These are phyloP conservation scores for Lavandula angustifolia DNA, from an alignment of 257 asterid species.

Conservation along the genomic window DNA sequence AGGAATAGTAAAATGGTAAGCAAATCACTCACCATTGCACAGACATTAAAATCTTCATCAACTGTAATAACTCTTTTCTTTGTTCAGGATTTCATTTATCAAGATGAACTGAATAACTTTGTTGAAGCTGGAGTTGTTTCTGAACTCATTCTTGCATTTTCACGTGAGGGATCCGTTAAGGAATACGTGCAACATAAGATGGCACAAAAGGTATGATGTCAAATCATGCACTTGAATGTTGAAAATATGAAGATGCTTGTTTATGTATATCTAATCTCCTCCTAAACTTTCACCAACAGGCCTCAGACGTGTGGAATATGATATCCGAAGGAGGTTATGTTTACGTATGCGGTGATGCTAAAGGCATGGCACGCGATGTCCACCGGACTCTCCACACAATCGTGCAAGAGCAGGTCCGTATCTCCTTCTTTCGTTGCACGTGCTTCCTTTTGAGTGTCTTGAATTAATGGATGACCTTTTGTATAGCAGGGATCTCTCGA, in stretches of 20 bases:
- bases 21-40: constrained; percentile 2
- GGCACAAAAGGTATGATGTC: constrained; percentile 63
- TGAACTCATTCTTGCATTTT: constrained; percentile 89
- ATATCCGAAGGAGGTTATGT: constrained; percentile 84
- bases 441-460: constrained; percentile 10
- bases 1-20: constrained; percentile 87
- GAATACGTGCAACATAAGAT: constrained; percentile 97
- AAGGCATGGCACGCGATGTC: constrained; percentile 99
- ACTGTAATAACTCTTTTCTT: constrained; percentile 18
- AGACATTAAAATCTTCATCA: not conserved
- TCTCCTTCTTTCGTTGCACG: constrained; percentile 10
- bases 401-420: constrained; percentile 81
- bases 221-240: not conserved
- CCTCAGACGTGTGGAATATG: constrained; percentile 77
- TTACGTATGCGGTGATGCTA: constrained; percentile 97
- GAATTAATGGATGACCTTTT: not conserved
- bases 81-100: constrained; percentile 79
- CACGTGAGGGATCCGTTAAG: constrained; percentile 87
- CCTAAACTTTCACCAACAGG: constrained; percentile 43
- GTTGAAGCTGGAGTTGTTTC: constrained; percentile 74
- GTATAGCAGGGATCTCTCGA: constrained; percentile 57
- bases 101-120: constrained; percentile 74
- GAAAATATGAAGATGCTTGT: too few species aligned
- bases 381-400: constrained; percentile 92
- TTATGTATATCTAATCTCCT: not conserved